Base-by-base conservation (phyloP, 2,329 filamentous ascomycete genomes). In the Penicillium olsonii region DNA sequence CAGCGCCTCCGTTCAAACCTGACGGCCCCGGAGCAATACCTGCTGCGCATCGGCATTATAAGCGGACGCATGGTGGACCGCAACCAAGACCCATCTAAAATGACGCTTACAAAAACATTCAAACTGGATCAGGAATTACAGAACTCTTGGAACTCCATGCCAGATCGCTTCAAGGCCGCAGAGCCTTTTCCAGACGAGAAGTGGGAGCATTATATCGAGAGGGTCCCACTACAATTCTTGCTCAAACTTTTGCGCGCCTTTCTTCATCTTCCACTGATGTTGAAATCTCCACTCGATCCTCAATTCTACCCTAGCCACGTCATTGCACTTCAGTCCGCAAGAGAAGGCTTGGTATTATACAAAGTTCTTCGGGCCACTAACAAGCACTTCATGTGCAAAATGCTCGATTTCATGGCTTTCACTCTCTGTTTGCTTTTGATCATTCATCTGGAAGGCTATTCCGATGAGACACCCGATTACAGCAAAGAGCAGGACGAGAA, bases 341-440 rank as follows among this genome's bases (percentile, higher is more conserved):
- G 75, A 39, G 68, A 71, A 29, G 67, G 74, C 42, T 66, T 78
- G 19, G 49, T 53, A 14, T 53, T 66, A 10, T 78, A 76, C 53
- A 65, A 64, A 15, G 60, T 59, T 12, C 50, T 75, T 5, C 67
- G 72, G 44, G 59, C 60, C 17, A 61, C 52, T 24, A 59, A 59
- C 14, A 64, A 62, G 11, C 62, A 69, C 5, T 70, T 72, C 40
- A 59, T 73, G 9, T 78, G 76, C 61, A 77, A 78, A 37, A 54
- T 78, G 29, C 65, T 75, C 39, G 77, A 80, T 51, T 80, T 79
- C 42, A 64, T 74, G 43, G 70, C 69, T 2, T 79, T 80, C 52
- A 77, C 67, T 1, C 70, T 72, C 4, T 70, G 74, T 12, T 69
- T 78, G 56, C 63, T 78, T 1, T 54, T 80, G 4, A 58, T 75